These are phyloP conservation scores for Monosporascus sp. DNA, from an alignment of 2,329 filamentous ascomycete species.

Conservation along the genomic window DNA sequence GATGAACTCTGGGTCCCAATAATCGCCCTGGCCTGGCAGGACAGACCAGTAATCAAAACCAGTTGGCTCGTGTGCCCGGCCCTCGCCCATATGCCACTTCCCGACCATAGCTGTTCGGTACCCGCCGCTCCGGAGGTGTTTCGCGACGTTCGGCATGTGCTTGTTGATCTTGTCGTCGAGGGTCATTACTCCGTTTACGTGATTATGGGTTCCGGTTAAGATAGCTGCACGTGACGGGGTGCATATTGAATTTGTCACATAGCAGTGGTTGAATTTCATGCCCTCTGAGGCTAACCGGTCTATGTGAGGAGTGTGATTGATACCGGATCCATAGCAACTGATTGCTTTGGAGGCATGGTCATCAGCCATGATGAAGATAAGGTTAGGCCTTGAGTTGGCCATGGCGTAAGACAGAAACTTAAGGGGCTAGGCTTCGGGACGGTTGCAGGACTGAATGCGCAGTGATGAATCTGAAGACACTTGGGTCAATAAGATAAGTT, in stretches of 20 bases:
- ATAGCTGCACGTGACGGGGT: conserved; percentile 46
- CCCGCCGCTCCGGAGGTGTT: conserved; percentile 38
- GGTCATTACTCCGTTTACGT: conserved; percentile 47
- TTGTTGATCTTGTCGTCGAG: conserved; percentile 45
- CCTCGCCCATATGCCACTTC: conserved; percentile 50
- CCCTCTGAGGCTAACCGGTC: conserved; percentile 44
- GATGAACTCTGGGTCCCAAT: conserved; percentile 46
- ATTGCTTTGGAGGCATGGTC: conserved; percentile 48
- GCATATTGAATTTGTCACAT: conserved; percentile 49
- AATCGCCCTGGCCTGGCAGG: conserved; percentile 46
- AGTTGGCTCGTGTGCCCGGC: conserved; percentile 36
- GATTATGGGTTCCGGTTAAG: conserved; percentile 45
- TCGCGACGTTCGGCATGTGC: conserved; percentile 44
- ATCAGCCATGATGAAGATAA: conserved; percentile 50
- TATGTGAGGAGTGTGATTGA: conserved; percentile 46
- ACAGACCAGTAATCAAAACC: conserved; percentile 49
- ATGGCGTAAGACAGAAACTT: no score
- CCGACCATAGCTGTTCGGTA: conserved; percentile 49
- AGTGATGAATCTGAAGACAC: no score
- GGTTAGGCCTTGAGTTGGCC: conserved; percentile 23
- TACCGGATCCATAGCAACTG: conserved; percentile 41
- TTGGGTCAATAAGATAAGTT: no score
- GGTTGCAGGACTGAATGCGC: no score
- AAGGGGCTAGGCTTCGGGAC: no score
- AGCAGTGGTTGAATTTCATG: conserved; percentile 47